A percentile compares a stretch with the other conserved stretches of the same genome.
phyloP scores from a whole-genome alignment of 140 eudicot genomes.

The Ambrosia hybrid region DNA sequence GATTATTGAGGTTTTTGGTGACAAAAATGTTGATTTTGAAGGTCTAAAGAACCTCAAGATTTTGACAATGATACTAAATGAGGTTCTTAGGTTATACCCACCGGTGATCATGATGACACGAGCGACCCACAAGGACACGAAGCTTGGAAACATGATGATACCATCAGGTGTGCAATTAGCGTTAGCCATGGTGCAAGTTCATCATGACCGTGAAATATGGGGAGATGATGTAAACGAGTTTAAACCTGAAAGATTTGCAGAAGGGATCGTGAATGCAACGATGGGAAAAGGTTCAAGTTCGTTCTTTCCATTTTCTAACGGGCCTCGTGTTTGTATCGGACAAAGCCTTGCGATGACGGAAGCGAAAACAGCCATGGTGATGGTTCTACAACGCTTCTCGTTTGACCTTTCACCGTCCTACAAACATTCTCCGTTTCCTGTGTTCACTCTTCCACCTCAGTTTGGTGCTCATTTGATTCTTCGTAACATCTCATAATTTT shows the following conservation, averaged over 20 bases:
- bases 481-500: no score
- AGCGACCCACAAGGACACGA: not conserved
- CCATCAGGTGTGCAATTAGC: not conserved
- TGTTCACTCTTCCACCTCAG: not conserved
- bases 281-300: not conserved
- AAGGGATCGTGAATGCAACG: not conserved
- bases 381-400: not conserved
- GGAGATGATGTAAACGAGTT: not conserved
- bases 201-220: not conserved
- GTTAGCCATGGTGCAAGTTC: not conserved
- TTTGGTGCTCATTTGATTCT: not conserved
- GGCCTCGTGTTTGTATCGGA: not conserved
- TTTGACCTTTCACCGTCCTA: not conserved
- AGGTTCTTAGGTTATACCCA: constrained; percentile 29
- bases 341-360: not conserved
- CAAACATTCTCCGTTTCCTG: not conserved
- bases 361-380: not conserved
- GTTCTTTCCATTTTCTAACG: not conserved
- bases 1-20: constrained; percentile 26
- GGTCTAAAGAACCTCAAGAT: constrained; percentile 32
- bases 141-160: not conserved
- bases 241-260: not conserved
- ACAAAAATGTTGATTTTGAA: constrained; percentile 24
- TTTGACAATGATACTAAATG: constrained; percentile 30
- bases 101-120: not conserved